Evolutionary conservation across 228 moss, liverwort and hornwort genomes (phyloP).

Genomic region (Sphagnum fallax): DNA sequence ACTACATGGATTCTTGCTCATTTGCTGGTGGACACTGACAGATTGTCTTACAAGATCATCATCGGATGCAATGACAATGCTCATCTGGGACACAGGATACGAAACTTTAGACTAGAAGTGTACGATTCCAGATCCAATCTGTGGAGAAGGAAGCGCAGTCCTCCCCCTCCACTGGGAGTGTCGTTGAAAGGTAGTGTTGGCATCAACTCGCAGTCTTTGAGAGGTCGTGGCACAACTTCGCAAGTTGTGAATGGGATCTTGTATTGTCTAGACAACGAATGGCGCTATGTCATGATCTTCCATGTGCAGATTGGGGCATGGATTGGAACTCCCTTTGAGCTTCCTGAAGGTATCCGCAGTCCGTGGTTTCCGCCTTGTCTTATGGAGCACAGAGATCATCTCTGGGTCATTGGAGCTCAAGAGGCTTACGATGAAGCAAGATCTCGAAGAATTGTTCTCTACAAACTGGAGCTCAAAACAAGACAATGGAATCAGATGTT

Average conservation of each 20-base stretch:
- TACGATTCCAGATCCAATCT: conserved; percentile 32
- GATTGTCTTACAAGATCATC: conserved; percentile 29
- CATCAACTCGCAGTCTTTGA: conserved; percentile 42
- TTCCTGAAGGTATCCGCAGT: conserved; percentile 38
- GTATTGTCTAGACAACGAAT: conserved; percentile 50
- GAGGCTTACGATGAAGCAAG: conserved; percentile 20
- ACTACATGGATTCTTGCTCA: conserved; percentile 48
- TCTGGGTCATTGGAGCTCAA: conserved; percentile 39
- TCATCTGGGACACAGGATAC: conserved; percentile 32
- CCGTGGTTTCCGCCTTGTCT: conserved; percentile 54
- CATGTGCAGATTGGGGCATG: conserved; percentile 24
- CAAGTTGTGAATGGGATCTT: conserved; percentile 34
- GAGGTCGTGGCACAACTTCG: conserved; percentile 49
- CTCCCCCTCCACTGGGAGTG: conserved; percentile 35
- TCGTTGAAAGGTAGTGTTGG: conserved; percentile 45
- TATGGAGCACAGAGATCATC: conserved; percentile 35
- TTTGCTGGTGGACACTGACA: conserved; percentile 29
- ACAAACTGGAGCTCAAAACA: conserved; percentile 18
- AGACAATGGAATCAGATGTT: conserved; percentile 22
- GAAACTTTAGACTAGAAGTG: conserved; percentile 38
- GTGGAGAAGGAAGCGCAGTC: conserved; percentile 29
- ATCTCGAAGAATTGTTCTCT: conserved; percentile 35
- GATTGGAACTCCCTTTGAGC: conserved; percentile 26
- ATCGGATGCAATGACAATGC: conserved; percentile 52
- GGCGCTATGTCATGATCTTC: conserved; percentile 42